These are phyloP conservation scores for Russula sp. DNA, from an alignment of 768 basidiomycete species.

Conservation along the genomic window DNA sequence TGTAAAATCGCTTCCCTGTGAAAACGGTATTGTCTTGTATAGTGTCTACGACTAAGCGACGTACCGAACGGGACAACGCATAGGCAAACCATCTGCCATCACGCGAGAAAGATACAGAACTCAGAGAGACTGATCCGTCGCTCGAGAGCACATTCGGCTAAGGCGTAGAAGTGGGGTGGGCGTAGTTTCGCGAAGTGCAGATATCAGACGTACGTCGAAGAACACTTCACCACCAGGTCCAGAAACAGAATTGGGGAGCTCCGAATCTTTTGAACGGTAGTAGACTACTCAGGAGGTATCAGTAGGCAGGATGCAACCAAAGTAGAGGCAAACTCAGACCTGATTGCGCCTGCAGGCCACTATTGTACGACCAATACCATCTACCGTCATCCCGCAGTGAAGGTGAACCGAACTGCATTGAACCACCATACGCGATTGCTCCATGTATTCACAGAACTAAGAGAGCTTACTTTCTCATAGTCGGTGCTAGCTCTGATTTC, in stretches of 20 bases:
- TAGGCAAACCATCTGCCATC: slow-evolving; percentile 71
- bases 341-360: slow-evolving; percentile 66
- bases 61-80: slow-evolving; percentile 64
- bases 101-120: slow-evolving; percentile 53
- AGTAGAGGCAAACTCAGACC: slow-evolving; percentile 22
- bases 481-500: slow-evolving; percentile 51
- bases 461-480: slow-evolving; percentile 31
- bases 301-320: background rate
- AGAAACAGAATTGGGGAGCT: slow-evolving; percentile 45
- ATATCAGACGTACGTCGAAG: slow-evolving; percentile 53
- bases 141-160: slow-evolving; percentile 65
- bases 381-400: slow-evolving; percentile 53
- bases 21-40: background rate
- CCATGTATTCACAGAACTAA: background rate
- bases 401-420: slow-evolving; percentile 56
- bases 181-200: background rate
- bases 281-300: slow-evolving; percentile 38
- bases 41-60: slow-evolving; percentile 24
- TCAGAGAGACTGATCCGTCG: slow-evolving; percentile 67
- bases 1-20: slow-evolving; percentile 66
- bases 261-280: slow-evolving; percentile 50
- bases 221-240: slow-evolving; percentile 60
- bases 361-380: slow-evolving; percentile 83
- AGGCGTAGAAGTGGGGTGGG: background rate
- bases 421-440: slow-evolving; percentile 1